Percentiles rank a stretch among this genome's conserved stretches.
Conservation (phyloP, 1,284 basidiomycete species). For the Coriolopsis trogii region DNA sequence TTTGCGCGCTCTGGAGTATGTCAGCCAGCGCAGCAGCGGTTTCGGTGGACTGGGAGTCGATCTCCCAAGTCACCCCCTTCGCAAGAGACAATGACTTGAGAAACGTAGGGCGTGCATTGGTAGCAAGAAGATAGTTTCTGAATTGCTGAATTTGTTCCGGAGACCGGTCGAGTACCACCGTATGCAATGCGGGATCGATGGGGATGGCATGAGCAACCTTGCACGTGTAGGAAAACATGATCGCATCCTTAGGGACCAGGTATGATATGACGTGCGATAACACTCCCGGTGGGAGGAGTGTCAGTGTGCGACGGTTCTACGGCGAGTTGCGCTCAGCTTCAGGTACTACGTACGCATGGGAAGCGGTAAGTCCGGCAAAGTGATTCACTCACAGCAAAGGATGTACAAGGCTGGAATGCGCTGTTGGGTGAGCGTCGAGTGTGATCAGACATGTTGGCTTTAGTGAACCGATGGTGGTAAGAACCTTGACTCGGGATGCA, state of each 20-base stretch:
- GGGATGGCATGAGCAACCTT: background rate
- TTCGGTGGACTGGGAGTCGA: background rate
- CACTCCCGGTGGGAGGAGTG: background rate
- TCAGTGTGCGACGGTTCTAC: background rate
- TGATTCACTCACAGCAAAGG: no score
- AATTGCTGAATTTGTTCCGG: slow-evolving; percentile 10
- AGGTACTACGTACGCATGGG: no score
- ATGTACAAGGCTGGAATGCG: no score
- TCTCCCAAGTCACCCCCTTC: slow-evolving; percentile 16
- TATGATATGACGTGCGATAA: slow-evolving; percentile 10
- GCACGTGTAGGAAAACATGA: slow-evolving; percentile 12
- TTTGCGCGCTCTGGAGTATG: slow-evolving; percentile 2
- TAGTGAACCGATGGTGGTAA: no score
- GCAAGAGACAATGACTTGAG: slow-evolving; percentile 9
- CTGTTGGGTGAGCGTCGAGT: no score
- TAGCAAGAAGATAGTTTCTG: slow-evolving; percentile 10
- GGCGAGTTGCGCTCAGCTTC: no score
- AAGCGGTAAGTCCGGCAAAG: no score
- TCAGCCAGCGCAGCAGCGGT: slow-evolving; percentile 5
- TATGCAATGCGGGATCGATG: slow-evolving; percentile 13
- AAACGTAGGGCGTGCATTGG: slow-evolving; percentile 2
- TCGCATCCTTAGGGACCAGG: slow-evolving; percentile 6
- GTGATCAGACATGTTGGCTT: no score
- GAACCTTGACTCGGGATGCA: no score
- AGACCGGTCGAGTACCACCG: slow-evolving; percentile 7